These are phyloP conservation scores for Penicillium macrosclerotiorum DNA, from an alignment of 495 filamentous ascomycete genomes.

Conservation along the genomic window DNA sequence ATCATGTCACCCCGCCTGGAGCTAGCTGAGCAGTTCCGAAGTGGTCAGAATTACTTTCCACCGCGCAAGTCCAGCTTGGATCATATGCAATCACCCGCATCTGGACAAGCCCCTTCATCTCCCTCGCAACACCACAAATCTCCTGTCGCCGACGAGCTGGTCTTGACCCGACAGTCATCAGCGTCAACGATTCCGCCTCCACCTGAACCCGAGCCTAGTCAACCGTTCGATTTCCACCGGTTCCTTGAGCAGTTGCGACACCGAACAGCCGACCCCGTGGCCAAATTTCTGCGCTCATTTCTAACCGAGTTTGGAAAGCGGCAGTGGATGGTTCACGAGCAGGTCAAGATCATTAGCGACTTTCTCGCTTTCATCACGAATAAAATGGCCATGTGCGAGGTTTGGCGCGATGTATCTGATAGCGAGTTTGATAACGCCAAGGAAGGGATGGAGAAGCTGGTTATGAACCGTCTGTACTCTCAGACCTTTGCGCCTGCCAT, in stretches of 20 bases:
- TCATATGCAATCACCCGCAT: constrained; percentile 40
- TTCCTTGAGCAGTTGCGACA: constrained; percentile 95
- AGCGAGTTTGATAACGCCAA: constrained; percentile 97
- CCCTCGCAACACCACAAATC: constrained; percentile 14
- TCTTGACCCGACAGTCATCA: constrained; percentile 46
- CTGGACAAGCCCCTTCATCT: constrained; percentile 8
- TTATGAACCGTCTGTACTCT: constrained; percentile 96
- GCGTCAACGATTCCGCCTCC: constrained; percentile 60
- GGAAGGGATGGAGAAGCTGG: constrained; percentile 99
- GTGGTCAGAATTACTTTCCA: constrained; percentile 64
- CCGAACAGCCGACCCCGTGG: constrained; percentile 93
- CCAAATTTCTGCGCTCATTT: constrained; percentile 92
- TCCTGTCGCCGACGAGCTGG: constrained; percentile 38
- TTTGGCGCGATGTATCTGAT: constrained; percentile 94
- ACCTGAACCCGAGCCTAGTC: constrained; percentile 83
- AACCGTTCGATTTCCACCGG: constrained; percentile 96
- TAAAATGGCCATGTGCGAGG: constrained; percentile 97
- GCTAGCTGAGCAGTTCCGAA: constrained; percentile 66
- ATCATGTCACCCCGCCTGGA: constrained; percentile 81
- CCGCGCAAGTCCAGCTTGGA: constrained; percentile 84
- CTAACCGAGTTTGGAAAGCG: constrained; percentile 93
- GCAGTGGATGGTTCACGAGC: constrained; percentile 99
- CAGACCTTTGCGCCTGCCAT: constrained; percentile 97
- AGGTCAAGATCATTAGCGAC: constrained; percentile 97
- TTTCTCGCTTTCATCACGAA: constrained; percentile 97